phyloP scores from a whole-genome alignment of 225 moss, liverwort and hornwort genomes.

The Physcomitrellopsis africana region DNA sequence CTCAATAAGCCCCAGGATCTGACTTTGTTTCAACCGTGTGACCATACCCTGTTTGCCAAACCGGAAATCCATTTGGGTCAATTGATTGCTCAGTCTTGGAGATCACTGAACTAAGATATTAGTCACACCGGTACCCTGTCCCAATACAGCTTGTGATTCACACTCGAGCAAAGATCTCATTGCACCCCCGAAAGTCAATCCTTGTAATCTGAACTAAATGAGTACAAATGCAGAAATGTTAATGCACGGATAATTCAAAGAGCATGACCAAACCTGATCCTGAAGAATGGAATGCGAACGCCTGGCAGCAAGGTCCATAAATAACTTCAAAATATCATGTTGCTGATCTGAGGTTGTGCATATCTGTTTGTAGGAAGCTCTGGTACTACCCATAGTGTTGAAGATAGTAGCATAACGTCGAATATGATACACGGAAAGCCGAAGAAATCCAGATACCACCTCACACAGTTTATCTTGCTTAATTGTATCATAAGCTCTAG shows the following conservation, averaged over 20 bases:
- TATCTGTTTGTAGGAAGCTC: constrained; percentile 68
- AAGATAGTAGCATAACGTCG: constrained; percentile 65
- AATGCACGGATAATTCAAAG: constrained; percentile 5
- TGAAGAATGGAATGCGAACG: constrained; percentile 78
- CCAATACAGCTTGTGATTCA: neutral
- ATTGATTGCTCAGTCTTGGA: neutral
- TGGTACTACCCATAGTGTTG: constrained; percentile 60
- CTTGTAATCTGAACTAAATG: constrained; percentile 8
- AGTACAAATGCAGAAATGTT: constrained; percentile 4
- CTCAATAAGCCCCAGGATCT: constrained; percentile 64
- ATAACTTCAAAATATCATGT: constrained; percentile 45
- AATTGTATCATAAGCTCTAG: constrained; percentile 95
- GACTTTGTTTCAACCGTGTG: constrained; percentile 56
- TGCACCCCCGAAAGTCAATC: neutral
- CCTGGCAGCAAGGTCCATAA: constrained; percentile 60
- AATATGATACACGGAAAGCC: constrained; percentile 59
- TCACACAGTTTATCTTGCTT: constrained; percentile 85
- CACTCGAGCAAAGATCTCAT: constrained; percentile 5
- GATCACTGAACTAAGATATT: constrained; percentile 16
- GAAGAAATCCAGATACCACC: constrained; percentile 73
- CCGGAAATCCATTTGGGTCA: constrained; percentile 17
- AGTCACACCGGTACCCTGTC: neutral
- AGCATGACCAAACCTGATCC: constrained; percentile 63
- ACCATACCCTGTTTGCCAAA: constrained; percentile 60
- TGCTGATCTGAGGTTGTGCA: constrained; percentile 58